Conservation (phyloP, 2,329 filamentous ascomycete species). For the Apiospora kogelbergensis region DNA sequence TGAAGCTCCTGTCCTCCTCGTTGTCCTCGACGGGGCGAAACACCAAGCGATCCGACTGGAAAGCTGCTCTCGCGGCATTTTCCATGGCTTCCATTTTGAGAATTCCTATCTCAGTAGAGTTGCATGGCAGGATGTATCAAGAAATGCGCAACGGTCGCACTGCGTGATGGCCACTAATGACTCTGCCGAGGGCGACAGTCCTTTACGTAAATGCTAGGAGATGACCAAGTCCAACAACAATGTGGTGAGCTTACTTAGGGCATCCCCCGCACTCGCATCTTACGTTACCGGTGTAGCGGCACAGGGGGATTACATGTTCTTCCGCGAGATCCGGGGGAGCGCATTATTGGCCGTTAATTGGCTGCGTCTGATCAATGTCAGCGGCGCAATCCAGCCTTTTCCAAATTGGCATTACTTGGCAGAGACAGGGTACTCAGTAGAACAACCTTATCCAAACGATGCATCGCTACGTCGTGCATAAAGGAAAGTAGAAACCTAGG, state of each 20-base stretch:
- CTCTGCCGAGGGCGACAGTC: background rate
- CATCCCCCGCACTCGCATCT: background rate
- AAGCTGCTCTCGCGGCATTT: slow-evolving; percentile 18
- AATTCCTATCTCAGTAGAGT: background rate
- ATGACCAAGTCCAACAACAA: too few species aligned
- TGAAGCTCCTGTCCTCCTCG: slow-evolving; percentile 20
- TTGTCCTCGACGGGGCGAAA: slow-evolving; percentile 26
- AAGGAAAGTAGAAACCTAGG: background rate
- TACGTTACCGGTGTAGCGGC: background rate
- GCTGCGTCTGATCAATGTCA: background rate
- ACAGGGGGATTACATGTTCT: too few species aligned
- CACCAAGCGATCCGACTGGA: slow-evolving; percentile 24
- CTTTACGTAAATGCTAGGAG: background rate
- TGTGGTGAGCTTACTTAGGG: background rate
- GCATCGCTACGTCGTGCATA: background rate
- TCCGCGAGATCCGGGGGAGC: too few species aligned
- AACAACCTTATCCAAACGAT: background rate
- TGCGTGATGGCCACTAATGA: background rate
- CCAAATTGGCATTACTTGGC: background rate
- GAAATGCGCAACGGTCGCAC: background rate
- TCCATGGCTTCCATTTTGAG: slow-evolving; percentile 17
- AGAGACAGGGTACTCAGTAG: background rate
- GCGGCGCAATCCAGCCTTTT: background rate
- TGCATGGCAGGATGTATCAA: background rate
- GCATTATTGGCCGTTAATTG: background rate